Evolutionary conservation across 345 rosid species (phyloP).

Genomic region (Balakata baccata): DNA sequence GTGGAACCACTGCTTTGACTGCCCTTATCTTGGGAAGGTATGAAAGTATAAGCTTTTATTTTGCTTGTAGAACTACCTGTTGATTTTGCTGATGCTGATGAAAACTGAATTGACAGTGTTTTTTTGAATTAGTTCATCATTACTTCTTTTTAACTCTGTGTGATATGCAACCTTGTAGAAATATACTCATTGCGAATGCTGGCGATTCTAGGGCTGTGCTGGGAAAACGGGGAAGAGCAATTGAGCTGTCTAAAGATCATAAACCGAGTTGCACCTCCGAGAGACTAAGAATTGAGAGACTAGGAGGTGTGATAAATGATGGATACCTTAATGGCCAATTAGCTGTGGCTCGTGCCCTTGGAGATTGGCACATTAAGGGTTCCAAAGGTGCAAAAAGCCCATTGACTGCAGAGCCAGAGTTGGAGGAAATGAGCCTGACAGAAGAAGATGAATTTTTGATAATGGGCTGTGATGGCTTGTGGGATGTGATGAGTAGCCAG

Average conservation of each 20-base stretch:
- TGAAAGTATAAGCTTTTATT: constrained; percentile 2
- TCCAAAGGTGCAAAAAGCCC: constrained; percentile 80
- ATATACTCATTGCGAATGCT: constrained; percentile 83
- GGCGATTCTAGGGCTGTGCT: constrained; percentile 93
- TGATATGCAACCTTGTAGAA: constrained; percentile 37
- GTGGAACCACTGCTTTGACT: constrained; percentile 82
- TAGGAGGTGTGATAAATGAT: constrained; percentile 87
- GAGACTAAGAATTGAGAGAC: constrained; percentile 75
- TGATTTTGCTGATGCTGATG: neutral
- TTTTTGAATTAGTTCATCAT: neutral
- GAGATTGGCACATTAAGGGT: constrained; percentile 96
- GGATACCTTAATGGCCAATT: constrained; percentile 91
- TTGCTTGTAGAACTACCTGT: neutral
- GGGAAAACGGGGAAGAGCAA: constrained; percentile 87
- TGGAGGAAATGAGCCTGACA: constrained; percentile 66
- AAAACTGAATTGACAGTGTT: neutral
- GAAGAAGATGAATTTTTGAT: constrained; percentile 88
- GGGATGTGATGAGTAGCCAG: constrained; percentile 99
- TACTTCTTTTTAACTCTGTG: neutral
- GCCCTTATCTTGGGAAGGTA: constrained; percentile 79
- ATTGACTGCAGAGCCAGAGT: constrained; percentile 82
- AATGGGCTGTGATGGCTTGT: constrained; percentile 85
- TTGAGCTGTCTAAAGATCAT: constrained; percentile 86
- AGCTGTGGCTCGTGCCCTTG: constrained; percentile 81
- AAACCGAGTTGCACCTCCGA: constrained; percentile 82